Conservation (phyloP, 441 rosid species). For the Syzygium syzygioides region DNA sequence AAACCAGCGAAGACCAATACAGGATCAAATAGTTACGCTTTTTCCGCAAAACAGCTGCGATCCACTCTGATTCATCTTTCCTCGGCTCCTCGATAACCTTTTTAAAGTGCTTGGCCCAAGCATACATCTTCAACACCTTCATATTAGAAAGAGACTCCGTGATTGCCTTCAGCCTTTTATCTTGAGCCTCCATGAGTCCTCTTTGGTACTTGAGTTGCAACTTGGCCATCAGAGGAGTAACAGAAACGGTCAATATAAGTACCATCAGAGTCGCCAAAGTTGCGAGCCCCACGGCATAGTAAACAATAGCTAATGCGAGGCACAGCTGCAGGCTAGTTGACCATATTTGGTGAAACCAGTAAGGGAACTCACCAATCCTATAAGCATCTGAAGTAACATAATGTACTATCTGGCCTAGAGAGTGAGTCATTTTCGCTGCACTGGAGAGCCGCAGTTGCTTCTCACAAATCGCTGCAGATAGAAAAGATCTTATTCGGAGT, state of each 20-base stretch:
- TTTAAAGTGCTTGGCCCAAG: slow-evolving; percentile 53
- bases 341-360: slow-evolving; percentile 56
- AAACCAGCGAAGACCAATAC: slow-evolving; percentile 35
- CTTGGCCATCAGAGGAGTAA: slow-evolving; percentile 34
- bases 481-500: slow-evolving; percentile 26
- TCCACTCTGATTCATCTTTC: slow-evolving; percentile 28
- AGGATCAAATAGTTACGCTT: slow-evolving; percentile 22
- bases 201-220: slow-evolving; percentile 26
- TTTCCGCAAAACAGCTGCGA: slow-evolving; percentile 10
- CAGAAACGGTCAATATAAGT: slow-evolving; percentile 26
- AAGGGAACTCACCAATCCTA: slow-evolving; percentile 34
- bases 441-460: slow-evolving; percentile 42
- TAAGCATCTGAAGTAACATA: slow-evolving; percentile 46
- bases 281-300: slow-evolving; percentile 44
- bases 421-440: slow-evolving; percentile 32
- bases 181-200: slow-evolving; percentile 32
- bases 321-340: slow-evolving; percentile 34
- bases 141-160: slow-evolving; percentile 39
- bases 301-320: slow-evolving; percentile 42
- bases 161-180: slow-evolving; percentile 28
- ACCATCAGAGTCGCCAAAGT: slow-evolving; percentile 32
- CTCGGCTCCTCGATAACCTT: slow-evolving; percentile 26
- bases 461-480: slow-evolving; percentile 31
- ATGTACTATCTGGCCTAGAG: slow-evolving; percentile 49
- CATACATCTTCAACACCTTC: slow-evolving; percentile 55